Percentiles rank a stretch among this genome's conserved stretches.
Evolutionary conservation across 2,329 filamentous ascomycete genomes (phyloP).

Genomic region (Fusarium annulatum): DNA sequence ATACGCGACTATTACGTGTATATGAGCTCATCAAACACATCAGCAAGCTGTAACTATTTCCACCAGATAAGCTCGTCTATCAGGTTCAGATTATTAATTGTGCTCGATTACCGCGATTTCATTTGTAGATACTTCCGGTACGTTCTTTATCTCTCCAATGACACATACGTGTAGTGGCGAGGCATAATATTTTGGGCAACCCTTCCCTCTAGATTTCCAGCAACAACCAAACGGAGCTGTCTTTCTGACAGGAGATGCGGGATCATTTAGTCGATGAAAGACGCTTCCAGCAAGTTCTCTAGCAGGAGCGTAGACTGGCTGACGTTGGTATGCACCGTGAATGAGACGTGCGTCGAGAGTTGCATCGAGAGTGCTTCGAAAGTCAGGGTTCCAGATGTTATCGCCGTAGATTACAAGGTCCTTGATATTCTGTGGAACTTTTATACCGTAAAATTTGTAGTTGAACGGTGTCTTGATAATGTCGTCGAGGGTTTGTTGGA

Average conservation of each 20-base stretch:
- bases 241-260: not conserved
- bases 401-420: not conserved
- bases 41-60: too few relatives aligned
- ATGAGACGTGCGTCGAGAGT: not conserved
- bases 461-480: not conserved
- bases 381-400: not conserved
- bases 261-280: not conserved
- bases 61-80: too few relatives aligned
- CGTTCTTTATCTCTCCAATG: too few relatives aligned
- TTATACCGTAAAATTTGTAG: accelerated
- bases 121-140: too few relatives aligned
- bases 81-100: too few relatives aligned
- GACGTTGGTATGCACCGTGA: not conserved
- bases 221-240: not conserved
- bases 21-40: too few relatives aligned
- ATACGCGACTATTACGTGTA: too few relatives aligned
- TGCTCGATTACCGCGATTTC: too few relatives aligned
- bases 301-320: not conserved
- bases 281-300: not conserved
- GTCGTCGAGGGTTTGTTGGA: not conserved
- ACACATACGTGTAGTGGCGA: too few relatives aligned
- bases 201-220: not conserved
- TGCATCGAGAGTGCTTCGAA: too few relatives aligned
- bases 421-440: not conserved
- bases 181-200: not conserved